Conservation (phyloP, 2,329 filamentous ascomycete species). For the Trichoderma sp. region DNA sequence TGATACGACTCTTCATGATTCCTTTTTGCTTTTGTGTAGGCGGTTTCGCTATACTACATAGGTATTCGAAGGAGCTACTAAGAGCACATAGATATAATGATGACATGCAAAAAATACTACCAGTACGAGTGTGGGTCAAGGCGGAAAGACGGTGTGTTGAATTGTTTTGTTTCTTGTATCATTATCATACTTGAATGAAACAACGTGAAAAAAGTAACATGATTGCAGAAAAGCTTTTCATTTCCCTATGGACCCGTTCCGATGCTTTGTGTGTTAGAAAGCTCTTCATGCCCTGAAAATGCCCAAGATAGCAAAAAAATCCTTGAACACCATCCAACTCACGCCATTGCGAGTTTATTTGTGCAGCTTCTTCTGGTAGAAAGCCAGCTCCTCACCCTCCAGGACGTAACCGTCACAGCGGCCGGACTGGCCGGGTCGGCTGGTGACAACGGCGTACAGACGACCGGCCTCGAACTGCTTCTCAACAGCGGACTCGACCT, state of each 20-base stretch:
- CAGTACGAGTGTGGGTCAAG: not conserved
- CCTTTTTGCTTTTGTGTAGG: not conserved
- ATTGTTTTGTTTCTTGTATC: slow-evolving; percentile 18
- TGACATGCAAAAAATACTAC: not conserved
- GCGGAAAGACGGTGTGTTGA: slow-evolving; percentile 15
- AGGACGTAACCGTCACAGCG: slow-evolving; percentile 96
- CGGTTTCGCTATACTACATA: not conserved
- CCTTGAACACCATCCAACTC: slow-evolving; percentile 38
- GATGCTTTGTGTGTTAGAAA: slow-evolving; percentile 37
- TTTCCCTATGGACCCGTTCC: slow-evolving; percentile 40
- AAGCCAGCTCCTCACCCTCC: slow-evolving; percentile 98
- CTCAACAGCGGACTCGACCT: slow-evolving; percentile 91
- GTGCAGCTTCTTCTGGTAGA: slow-evolving; percentile 99
- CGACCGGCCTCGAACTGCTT: slow-evolving; percentile 99
- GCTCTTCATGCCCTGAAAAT: slow-evolving; percentile 37
- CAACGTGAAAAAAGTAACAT: slow-evolving; percentile 26
- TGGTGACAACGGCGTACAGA: slow-evolving; percentile 89
- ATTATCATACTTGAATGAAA: slow-evolving; percentile 22
- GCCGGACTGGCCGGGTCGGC: slow-evolving; percentile 93
- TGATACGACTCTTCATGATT: not conserved
- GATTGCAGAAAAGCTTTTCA: slow-evolving; percentile 37
- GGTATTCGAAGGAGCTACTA: not conserved
- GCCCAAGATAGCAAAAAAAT: slow-evolving; percentile 37
- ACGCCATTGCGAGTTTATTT: slow-evolving; percentile 62
- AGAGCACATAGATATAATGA: not conserved